Percentiles rank a stretch among this genome's conserved stretches.
phyloP scores from a whole-genome alignment of 768 basidiomycete genomes.

The Tricholoma furcatifolium region DNA sequence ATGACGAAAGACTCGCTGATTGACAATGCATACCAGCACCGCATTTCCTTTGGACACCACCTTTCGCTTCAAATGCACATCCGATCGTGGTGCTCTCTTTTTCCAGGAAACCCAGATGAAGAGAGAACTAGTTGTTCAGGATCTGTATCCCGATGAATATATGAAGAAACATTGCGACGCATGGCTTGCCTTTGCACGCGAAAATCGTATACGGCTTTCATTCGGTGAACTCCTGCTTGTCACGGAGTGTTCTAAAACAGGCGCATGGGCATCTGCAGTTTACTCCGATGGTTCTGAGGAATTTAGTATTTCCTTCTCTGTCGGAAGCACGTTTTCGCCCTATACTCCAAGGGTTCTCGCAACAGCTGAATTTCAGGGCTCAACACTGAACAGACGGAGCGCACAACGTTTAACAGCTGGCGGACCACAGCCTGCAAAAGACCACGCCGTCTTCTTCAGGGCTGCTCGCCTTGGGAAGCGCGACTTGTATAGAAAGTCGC shows the following conservation, averaged over 20 bases:
- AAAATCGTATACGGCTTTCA: background rate
- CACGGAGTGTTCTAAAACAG: no score
- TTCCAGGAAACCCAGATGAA: constrained; percentile 12
- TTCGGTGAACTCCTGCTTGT: constrained; percentile 14
- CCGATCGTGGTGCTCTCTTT: constrained; percentile 4
- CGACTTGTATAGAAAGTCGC: background rate
- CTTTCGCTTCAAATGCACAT: no score
- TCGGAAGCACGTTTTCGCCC: background rate
- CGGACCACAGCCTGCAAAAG: background rate
- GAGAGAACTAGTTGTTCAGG: constrained; percentile 5
- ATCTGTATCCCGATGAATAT: constrained; percentile 1
- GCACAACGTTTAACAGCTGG: background rate
- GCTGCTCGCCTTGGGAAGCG: constrained; percentile 1
- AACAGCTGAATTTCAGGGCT: constrained; percentile 2
- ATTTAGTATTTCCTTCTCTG: constrained; percentile 6
- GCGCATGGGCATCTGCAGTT: constrained; percentile 8
- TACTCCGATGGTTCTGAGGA: background rate
- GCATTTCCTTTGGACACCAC: background rate
- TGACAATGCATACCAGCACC: background rate
- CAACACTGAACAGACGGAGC: background rate
- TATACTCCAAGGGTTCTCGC: background rate
- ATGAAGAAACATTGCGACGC: no score
- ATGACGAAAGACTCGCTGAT: background rate
- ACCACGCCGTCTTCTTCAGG: no score
- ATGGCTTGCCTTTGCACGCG: no score